Evolutionary conservation across 148 eudicot species (phyloP).

Genomic region (Rhododendron vialii): DNA sequence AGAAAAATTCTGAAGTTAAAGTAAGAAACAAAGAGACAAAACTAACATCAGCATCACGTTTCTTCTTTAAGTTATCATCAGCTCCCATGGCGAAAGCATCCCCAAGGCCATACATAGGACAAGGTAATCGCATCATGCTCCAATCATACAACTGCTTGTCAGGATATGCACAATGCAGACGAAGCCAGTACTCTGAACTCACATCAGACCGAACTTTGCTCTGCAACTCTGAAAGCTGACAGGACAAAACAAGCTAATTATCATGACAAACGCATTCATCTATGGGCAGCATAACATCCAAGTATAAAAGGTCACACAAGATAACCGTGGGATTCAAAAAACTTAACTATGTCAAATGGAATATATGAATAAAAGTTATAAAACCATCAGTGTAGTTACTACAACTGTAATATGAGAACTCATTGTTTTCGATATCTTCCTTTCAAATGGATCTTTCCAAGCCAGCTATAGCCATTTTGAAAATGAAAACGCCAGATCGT

Average conservation of each 20-base stretch:
- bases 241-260: conserved; percentile 11
- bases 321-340: background rate
- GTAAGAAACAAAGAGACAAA: conserved; percentile 14
- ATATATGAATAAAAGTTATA: background rate
- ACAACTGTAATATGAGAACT: background rate
- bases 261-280: conserved; percentile 10
- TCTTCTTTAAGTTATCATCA: conserved; percentile 86
- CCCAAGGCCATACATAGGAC: conserved; percentile 80
- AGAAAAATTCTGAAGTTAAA: conserved; percentile 4
- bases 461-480: background rate
- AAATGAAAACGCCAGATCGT: background rate
- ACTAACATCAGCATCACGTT: conserved; percentile 85
- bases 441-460: background rate
- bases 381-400: background rate
- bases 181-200: conserved; percentile 91
- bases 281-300: background rate
- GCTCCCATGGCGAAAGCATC: conserved; percentile 80
- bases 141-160: conserved; percentile 88
- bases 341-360: background rate
- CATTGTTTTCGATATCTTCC: background rate
- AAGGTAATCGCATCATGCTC: conserved; percentile 76
- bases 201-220: conserved; percentile 80
- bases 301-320: background rate
- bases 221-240: conserved; percentile 82
- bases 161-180: conserved; percentile 68